Evolutionary conservation across 73 alveolate species (phyloP).

Genomic region (Halteria grandinella): DNA sequence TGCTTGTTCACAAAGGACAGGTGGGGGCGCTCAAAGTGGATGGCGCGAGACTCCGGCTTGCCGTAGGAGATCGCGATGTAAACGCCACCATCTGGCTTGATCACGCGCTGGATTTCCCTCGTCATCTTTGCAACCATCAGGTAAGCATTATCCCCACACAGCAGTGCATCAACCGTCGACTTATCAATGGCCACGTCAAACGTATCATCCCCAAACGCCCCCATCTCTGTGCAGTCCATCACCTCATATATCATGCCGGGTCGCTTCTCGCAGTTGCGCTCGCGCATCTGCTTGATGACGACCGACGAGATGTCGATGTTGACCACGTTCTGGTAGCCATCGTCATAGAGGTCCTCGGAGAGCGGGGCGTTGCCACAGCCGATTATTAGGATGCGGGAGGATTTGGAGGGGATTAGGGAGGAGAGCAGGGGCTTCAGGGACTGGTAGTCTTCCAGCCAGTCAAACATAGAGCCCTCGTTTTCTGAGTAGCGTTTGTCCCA

Average conservation of each 20-base stretch:
- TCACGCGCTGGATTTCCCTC: constrained; percentile 80
- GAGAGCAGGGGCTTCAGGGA: constrained; percentile 70
- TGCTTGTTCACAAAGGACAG: constrained; percentile 71
- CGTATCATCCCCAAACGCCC: constrained; percentile 56
- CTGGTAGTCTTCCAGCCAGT: constrained; percentile 85
- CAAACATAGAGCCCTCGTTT: constrained; percentile 78
- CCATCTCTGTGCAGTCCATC: constrained; percentile 83
- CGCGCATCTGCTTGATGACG: constrained; percentile 89
- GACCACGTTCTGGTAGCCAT: constrained; percentile 85
- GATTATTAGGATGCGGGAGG: constrained; percentile 78
- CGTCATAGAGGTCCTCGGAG: constrained; percentile 95
- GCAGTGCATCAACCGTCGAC: constrained; percentile 80
- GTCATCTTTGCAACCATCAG: constrained; percentile 83
- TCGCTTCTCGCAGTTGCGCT: constrained; percentile 82
- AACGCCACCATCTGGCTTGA: constrained; percentile 64
- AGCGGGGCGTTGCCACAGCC: constrained; percentile 97
- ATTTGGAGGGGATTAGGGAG: constrained; percentile 55
- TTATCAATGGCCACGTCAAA: constrained; percentile 83
- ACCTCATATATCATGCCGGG: constrained; percentile 79
- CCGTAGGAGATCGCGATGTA: constrained; percentile 87
- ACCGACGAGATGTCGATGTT: constrained; percentile 92
- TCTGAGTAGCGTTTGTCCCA: constrained; percentile 88
- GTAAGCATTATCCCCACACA: constrained; percentile 82
- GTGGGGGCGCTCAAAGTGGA: constrained; percentile 81
- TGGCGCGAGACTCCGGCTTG: constrained; percentile 79